phyloP scores from a whole-genome alignment of 768 basidiomycete species.

The Favolaschia claudopus region DNA sequence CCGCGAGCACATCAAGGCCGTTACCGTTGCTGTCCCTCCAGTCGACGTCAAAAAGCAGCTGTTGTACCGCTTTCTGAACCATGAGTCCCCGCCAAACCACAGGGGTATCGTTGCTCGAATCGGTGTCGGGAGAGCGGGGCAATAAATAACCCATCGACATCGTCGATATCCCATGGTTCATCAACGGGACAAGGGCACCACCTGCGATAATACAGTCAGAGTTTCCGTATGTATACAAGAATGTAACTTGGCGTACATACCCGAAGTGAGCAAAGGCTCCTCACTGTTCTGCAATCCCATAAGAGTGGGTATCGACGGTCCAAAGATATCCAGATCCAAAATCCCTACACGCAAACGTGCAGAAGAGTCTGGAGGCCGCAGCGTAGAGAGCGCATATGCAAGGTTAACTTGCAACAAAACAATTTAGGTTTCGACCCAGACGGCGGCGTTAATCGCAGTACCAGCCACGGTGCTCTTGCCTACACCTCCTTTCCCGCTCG shows the following conservation, averaged over 20 bases:
- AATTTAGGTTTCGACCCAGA: background rate
- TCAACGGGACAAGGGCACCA: slow-evolving; percentile 82
- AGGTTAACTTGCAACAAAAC: slow-evolving; percentile 67
- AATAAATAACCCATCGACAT: slow-evolving; percentile 99
- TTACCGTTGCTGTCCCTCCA: slow-evolving; percentile 62
- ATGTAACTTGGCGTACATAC: slow-evolving; percentile 49
- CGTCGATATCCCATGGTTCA: slow-evolving; percentile 88
- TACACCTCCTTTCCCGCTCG: slow-evolving; percentile 95
- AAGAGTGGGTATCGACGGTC: slow-evolving; percentile 91
- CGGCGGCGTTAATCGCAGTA: slow-evolving; percentile 34
- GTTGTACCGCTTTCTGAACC: slow-evolving; percentile 98
- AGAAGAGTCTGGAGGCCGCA: slow-evolving; percentile 41
- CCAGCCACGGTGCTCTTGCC: slow-evolving; percentile 95
- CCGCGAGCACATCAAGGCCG: slow-evolving; percentile 83
- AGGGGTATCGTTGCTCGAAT: slow-evolving; percentile 71
- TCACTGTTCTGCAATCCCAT: slow-evolving; percentile 85
- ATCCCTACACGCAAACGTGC: slow-evolving; percentile 76
- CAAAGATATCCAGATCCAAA: slow-evolving; percentile 95
- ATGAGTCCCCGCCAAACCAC: slow-evolving; percentile 97
- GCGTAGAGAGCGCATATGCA: slow-evolving; percentile 73
- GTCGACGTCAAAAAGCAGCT: slow-evolving; percentile 94
- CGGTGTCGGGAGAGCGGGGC: slow-evolving; percentile 56
- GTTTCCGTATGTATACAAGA: background rate
- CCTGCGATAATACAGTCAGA: slow-evolving; percentile 47
- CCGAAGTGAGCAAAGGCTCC: slow-evolving; percentile 78